phyloP scores from a whole-genome alignment of 805 yeast genomes.

The Candida vaughaniae region DNA sequence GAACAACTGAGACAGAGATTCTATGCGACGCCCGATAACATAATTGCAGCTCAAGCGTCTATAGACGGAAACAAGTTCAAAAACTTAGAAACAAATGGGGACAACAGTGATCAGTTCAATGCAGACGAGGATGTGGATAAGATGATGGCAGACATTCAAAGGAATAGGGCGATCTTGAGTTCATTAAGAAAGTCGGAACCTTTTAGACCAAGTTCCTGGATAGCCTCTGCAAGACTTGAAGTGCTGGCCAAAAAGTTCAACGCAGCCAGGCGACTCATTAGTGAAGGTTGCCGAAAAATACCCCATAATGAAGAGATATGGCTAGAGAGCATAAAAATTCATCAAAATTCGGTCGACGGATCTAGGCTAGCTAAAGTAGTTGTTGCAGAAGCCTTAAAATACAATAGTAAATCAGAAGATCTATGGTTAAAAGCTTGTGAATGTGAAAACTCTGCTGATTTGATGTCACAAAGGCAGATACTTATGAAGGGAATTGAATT shows the following conservation, averaged over 20 bases:
- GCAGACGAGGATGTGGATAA: conserved; percentile 15
- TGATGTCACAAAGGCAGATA: conserved; percentile 50
- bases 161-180: conserved; percentile 58
- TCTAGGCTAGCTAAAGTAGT: conserved; percentile 51
- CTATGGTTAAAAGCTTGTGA: conserved; percentile 76
- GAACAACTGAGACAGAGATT: conserved; percentile 63
- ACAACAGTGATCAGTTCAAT: conserved; percentile 13
- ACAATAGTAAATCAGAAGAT: conserved; percentile 52
- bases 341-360: conserved; percentile 43
- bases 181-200: conserved; percentile 76
- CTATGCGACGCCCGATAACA: conserved; percentile 80
- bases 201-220: conserved; percentile 73
- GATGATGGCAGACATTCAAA: conserved; percentile 55
- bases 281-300: conserved; percentile 72
- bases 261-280: conserved; percentile 59
- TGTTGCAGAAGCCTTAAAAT: conserved; percentile 63
- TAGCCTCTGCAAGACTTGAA: conserved; percentile 80
- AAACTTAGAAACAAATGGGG: conserved; percentile 36
- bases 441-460: conserved; percentile 54
- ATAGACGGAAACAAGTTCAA: conserved; percentile 42
- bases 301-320: conserved; percentile 72
- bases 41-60: conserved; percentile 36
- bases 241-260: conserved; percentile 55
- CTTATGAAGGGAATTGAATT: conserved; percentile 70
- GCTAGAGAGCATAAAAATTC: conserved; percentile 74